phyloP scores from a whole-genome alignment of 2,329 filamentous ascomycete species.

The Fusarium kyushuense region DNA sequence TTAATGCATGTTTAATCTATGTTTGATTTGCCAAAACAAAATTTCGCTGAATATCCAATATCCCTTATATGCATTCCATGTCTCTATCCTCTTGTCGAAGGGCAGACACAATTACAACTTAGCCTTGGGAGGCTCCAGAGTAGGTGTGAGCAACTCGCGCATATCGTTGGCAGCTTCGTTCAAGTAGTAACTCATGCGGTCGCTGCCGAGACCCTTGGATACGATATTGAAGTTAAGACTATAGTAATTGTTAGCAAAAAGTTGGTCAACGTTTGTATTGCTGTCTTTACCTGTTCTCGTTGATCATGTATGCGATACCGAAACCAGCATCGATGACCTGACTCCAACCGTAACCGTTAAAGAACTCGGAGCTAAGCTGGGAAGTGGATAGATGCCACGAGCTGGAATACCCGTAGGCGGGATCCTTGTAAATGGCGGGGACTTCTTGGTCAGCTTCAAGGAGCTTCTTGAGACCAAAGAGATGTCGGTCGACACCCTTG shows the following conservation, averaged over 20 bases:
- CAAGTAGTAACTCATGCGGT: conserved; percentile 95
- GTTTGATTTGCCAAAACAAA: not conserved
- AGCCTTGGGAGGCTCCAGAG: conserved; percentile 82
- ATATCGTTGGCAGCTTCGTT: conserved; percentile 94
- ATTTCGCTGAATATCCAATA: conserved; percentile 16
- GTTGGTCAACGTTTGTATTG: not conserved
- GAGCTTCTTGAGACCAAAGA: conserved; percentile 97
- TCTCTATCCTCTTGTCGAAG: not conserved
- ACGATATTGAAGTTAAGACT: conserved; percentile 99
- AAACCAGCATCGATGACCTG: conserved; percentile 97
- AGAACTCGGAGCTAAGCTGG: conserved; percentile 95
- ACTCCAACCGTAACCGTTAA: conserved; percentile 99
- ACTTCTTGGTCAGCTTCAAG: conserved; percentile 83
- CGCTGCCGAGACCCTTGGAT: conserved; percentile 89
- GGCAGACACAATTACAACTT: conserved; percentile 74
- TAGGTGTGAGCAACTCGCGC: conserved; percentile 85
- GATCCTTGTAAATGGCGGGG: conserved; percentile 87
- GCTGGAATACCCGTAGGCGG: conserved; percentile 83
- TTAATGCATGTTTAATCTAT: conserved; percentile 14
- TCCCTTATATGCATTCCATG: conserved; percentile 2
- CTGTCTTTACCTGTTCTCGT: conserved; percentile 83
- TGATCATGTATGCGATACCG: conserved; percentile 99
- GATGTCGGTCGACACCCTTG: conserved; percentile 92
- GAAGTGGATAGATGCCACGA: conserved; percentile 92
- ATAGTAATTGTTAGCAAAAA: conserved; percentile 34